Evolutionary conservation across 306 rosid species (phyloP), one percentile per base, ranked within the genome.

Genomic region (Pterocarpus macrocarpus): DNA sequence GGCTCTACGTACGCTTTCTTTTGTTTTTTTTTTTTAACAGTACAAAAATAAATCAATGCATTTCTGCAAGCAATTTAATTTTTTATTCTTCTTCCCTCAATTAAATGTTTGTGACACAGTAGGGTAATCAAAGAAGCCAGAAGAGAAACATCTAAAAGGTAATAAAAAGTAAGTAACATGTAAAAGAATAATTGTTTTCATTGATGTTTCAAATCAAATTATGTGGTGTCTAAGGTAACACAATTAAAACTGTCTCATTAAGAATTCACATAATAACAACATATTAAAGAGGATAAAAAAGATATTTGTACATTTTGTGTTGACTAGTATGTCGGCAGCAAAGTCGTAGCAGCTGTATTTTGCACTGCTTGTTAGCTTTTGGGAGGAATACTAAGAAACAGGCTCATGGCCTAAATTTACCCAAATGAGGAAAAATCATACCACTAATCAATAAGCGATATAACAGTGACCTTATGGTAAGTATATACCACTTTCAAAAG

Each of bases 1-100:
- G 84, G 85, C 82, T 83, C 84, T 78, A 85, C 86, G 11, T 55
- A 34, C 76, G 69, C 82, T 83, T 69, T 47, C 64, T 66, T 78
- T 84, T 77, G 8, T 65, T 65, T 76, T 68, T 44, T 63, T 49
- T 35, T 4, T 44, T 44, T 44, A 2, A 16, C n/a, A 47, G 65
- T 66, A 57, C 75, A 5, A 55, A n/a, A 73, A 15, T 34, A n/a
- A 75, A 78, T 70, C 32, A 79, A 64, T 86, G 84, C 80, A 64
- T 9, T 71, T 80, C 71, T 17, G 35, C 62, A 35, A 22, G 9
- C 52, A 34, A n/a, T 59, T 49, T 28, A n/a, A 71, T 10, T 43
- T 66, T 8, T 17, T 28, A n/a, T 61, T 45, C 33, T 64, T 32
- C 44, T 76, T 22, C 12, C 53, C 12, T 28, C 12, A 63, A 41